Conservation (phyloP, 2,329 filamentous ascomycete genomes). For the Bipolaris zeicola region DNA sequence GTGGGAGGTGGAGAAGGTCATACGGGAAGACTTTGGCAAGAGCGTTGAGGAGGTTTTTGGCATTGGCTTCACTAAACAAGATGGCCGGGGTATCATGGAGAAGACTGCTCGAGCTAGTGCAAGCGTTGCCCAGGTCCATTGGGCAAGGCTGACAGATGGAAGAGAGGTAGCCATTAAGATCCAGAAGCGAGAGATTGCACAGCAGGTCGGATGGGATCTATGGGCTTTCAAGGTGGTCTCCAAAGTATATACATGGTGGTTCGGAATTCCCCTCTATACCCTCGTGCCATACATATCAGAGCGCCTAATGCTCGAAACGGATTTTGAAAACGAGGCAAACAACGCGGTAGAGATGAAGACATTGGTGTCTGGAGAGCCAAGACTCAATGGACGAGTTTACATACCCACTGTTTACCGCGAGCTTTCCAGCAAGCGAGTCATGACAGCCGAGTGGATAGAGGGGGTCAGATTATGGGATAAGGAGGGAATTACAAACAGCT, state of each 20-base stretch:
- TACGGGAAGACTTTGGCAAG: conserved; percentile 83
- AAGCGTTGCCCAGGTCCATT: conserved; percentile 95
- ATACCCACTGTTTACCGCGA: conserved; percentile 85
- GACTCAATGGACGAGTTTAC: conserved; percentile 80
- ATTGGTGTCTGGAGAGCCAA: conserved; percentile 75
- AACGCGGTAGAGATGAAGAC: conserved; percentile 85
- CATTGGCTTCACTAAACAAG: conserved; percentile 74
- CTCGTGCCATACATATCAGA: conserved; percentile 93
- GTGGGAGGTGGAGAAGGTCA: conserved; percentile 82
- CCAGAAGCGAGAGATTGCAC: conserved; percentile 91
- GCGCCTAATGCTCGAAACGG: conserved; percentile 88
- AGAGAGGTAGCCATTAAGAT: conserved; percentile 94
- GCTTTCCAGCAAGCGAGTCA: conserved; percentile 78
- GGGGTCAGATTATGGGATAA: conserved; percentile 93
- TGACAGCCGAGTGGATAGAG: conserved; percentile 98
- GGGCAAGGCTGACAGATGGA: conserved; percentile 84
- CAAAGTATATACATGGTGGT: conserved; percentile 81
- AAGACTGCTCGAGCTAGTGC: conserved; percentile 78
- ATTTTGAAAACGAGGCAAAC: conserved; percentile 88
- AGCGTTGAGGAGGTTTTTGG: conserved; percentile 90
- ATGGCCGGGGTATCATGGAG: conserved; percentile 70
- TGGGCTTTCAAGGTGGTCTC: conserved; percentile 94
- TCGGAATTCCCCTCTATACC: conserved; percentile 90
- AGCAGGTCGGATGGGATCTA: conserved; percentile 91
- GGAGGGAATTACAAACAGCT: conserved; percentile 73